Percentiles rank a stretch among this genome's conserved stretches.
Evolutionary conservation across 2,329 filamentous ascomycete species (phyloP).

Genomic region (Talaromyces marneffei): DNA sequence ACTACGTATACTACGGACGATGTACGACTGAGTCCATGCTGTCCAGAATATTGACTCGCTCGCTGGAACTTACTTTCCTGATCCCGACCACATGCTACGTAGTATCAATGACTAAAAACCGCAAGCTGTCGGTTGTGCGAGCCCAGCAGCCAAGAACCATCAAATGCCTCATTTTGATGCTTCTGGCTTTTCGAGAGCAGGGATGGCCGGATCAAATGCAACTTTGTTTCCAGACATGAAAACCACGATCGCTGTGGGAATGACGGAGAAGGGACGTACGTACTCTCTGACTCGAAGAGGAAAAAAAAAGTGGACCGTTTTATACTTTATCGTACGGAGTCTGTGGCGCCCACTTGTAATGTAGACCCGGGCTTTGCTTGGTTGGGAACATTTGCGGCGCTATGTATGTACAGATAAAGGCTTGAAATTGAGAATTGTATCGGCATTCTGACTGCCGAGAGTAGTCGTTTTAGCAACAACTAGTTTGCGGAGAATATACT

Average conservation of each 20-base stretch:
- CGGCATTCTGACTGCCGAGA: background rate
- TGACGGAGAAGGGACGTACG: no score
- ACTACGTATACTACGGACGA: background rate
- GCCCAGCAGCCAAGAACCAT: background rate
- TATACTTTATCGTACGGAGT: background rate
- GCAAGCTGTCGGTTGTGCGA: background rate
- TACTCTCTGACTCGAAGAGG: background rate
- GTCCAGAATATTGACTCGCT: no score
- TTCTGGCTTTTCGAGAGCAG: background rate
- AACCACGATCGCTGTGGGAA: background rate
- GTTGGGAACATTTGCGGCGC: background rate
- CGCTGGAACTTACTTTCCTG: background rate
- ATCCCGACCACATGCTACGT: background rate
- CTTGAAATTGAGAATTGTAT: background rate
- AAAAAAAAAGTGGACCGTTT: background rate
- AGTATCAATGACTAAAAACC: background rate
- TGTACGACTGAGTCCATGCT: no score
- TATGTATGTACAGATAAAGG: background rate
- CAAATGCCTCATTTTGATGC: background rate
- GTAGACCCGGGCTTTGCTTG: background rate
- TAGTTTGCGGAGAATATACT: background rate
- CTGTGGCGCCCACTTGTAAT: background rate
- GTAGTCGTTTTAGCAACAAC: background rate
- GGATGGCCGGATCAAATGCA: background rate
- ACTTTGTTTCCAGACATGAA: background rate